These are phyloP conservation scores for Kodamaea laetipori DNA, from an alignment of 805 yeast genomes.

Conservation along the genomic window DNA sequence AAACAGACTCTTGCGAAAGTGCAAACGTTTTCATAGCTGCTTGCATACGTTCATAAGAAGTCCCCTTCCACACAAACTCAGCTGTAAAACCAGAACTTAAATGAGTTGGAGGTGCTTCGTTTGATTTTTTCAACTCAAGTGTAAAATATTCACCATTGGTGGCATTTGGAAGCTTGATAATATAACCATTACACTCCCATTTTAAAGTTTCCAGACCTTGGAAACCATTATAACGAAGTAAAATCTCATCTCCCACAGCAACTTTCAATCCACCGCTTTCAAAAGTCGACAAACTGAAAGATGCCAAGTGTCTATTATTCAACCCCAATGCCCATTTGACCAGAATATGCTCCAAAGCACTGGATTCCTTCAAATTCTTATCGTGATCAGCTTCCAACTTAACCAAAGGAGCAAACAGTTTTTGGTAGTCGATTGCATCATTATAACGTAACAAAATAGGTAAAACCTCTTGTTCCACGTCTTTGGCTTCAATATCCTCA, in stretches of 20 bases:
- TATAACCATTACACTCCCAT: slow-evolving; percentile 76
- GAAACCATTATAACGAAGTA: slow-evolving; percentile 61
- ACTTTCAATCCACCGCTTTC: slow-evolving; percentile 68
- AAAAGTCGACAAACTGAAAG: slow-evolving; percentile 66
- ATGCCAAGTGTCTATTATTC: slow-evolving; percentile 65
- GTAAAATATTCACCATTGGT: slow-evolving; percentile 66
- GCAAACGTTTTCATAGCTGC: slow-evolving; percentile 74
- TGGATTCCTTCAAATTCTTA: slow-evolving; percentile 70
- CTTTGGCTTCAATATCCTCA: slow-evolving; percentile 59
- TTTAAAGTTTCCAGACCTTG: slow-evolving; percentile 41
- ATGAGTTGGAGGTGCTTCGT: slow-evolving; percentile 48
- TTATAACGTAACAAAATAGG: slow-evolving; percentile 76
- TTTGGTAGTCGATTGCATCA: slow-evolving; percentile 84
- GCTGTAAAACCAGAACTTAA: slow-evolving; percentile 71
- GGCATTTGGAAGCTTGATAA: slow-evolving; percentile 65
- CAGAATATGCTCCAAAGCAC: slow-evolving; percentile 68
- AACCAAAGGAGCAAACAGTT: slow-evolving; percentile 81
- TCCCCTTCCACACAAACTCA: slow-evolving; percentile 88
- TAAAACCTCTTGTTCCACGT: slow-evolving; percentile 56
- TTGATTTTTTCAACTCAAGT: slow-evolving; percentile 58
- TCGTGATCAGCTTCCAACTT: slow-evolving; percentile 82
- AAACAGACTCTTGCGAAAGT: slow-evolving; percentile 62
- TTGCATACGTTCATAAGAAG: slow-evolving; percentile 83
- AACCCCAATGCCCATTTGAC: slow-evolving; percentile 74
- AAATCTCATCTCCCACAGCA: slow-evolving; percentile 83